Evolutionary conservation across 148 eudicot species (phyloP).

Genomic region (Linanthus parryae): DNA sequence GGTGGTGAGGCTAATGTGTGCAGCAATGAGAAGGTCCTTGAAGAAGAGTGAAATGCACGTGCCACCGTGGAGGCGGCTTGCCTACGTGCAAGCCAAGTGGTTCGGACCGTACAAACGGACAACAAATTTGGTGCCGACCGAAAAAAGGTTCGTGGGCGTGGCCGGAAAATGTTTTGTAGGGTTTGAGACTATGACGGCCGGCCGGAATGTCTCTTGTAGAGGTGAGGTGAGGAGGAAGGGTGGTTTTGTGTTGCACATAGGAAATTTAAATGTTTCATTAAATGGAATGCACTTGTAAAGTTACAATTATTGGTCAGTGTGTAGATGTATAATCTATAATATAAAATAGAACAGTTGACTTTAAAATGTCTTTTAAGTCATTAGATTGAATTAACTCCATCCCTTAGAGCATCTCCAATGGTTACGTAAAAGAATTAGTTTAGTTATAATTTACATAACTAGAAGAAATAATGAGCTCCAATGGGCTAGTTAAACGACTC

Average conservation of each 20-base stretch:
- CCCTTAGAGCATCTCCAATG: too few relatives aligned
- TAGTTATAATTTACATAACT: too few relatives aligned
- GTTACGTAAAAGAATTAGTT: too few relatives aligned
- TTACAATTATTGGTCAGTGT: too few relatives aligned
- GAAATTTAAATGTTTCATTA: not conserved
- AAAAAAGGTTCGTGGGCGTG: too few relatives aligned
- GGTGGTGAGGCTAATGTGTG: conserved; percentile 16
- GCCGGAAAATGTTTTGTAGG: not conserved
- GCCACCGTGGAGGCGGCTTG: conserved; percentile 25
- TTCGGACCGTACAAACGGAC: conserved; percentile 15
- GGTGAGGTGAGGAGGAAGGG: conserved; percentile 1
- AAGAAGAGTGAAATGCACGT: conserved; percentile 15
- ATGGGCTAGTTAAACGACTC: too few relatives aligned
- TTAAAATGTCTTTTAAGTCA: too few relatives aligned
- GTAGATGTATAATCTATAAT: too few relatives aligned
- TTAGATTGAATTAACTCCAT: too few relatives aligned
- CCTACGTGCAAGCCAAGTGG: conserved; percentile 27
- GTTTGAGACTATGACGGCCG: not conserved
- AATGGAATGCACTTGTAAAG: not conserved
- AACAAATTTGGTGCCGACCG: not conserved
- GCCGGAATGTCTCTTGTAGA: not conserved
- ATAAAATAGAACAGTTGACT: too few relatives aligned
- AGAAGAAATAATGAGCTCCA: too few relatives aligned
- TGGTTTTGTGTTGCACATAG: not conserved
- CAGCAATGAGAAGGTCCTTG: conserved; percentile 18